Evolutionary conservation across 1,284 basidiomycete species (phyloP).

Genomic region (Rhodotorula sp.): DNA sequence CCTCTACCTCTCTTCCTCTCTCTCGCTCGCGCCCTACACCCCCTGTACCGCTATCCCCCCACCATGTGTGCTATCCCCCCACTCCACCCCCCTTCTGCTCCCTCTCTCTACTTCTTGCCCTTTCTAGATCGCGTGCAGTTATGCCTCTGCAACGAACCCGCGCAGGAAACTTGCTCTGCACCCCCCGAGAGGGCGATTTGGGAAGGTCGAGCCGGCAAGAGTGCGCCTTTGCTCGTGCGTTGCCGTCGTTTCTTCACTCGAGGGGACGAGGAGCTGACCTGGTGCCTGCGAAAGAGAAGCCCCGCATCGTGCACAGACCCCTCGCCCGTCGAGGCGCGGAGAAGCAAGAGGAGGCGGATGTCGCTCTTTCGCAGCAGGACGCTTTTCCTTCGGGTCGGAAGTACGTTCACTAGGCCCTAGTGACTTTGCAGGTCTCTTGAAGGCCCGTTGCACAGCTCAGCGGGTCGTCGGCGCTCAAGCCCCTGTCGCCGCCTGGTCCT

Average conservation of each 20-base stretch:
- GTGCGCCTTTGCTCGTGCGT: too few species aligned
- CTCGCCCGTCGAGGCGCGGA: background rate
- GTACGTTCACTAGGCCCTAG: too few species aligned
- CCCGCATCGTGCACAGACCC: background rate
- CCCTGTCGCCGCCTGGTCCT: background rate
- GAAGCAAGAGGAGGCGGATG: background rate
- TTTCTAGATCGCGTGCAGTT: background rate
- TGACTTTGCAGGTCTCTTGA: too few species aligned
- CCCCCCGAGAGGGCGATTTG: background rate
- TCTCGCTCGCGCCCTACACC: background rate
- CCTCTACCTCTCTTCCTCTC: background rate
- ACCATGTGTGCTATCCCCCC: background rate
- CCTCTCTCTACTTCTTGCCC: background rate
- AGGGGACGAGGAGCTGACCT: background rate
- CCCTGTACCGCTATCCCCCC: background rate
- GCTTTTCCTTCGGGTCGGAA: too few species aligned
- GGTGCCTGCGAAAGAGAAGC: too few species aligned
- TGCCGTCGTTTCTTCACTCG: too few species aligned
- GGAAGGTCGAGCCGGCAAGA: background rate
- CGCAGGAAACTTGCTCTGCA: too few species aligned
- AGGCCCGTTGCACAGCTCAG: too few species aligned
- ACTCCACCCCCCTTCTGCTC: background rate
- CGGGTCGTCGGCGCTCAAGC: too few species aligned
- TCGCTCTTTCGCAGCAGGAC: too few species aligned
- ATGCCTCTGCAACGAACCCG: background rate